phyloP scores from a whole-genome alignment of 139 green algal genomes.

The Parachlorella kessleri region DNA sequence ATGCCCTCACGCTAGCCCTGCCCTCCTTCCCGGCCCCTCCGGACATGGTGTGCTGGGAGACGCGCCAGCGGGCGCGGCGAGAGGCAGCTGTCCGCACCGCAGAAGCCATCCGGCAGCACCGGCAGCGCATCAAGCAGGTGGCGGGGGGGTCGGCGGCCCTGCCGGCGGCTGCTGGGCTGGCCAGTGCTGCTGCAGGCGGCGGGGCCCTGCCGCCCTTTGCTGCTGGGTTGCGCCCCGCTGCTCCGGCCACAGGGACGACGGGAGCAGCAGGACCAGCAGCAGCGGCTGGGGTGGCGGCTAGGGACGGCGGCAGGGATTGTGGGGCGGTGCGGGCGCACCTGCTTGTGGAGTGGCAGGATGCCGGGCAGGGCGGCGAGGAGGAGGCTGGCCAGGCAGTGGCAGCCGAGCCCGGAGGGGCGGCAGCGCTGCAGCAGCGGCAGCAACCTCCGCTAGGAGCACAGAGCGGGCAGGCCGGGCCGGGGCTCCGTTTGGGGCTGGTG shows the following conservation, averaged over 20 bases:
- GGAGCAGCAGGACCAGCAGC: no score
- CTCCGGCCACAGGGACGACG: no score
- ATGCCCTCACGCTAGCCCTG: slow-evolving; percentile 13
- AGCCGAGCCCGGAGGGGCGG: neutral
- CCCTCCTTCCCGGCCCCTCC: slow-evolving; percentile 12
- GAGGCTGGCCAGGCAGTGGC: no score
- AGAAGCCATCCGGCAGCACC: neutral
- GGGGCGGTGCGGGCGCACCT: neutral
- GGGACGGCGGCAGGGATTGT: neutral
- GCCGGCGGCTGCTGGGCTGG: no score
- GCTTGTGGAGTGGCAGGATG: neutral
- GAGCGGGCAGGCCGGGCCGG: neutral
- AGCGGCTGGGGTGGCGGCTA: no score
- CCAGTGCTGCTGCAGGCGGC: no score
- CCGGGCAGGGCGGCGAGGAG: no score
- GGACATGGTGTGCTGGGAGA: slow-evolving; percentile 9
- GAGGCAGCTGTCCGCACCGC: neutral
- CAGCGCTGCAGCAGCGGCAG: neutral
- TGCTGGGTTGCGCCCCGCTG: no score
- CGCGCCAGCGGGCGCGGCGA: neutral
- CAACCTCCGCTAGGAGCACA: neutral
- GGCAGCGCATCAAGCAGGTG: neutral
- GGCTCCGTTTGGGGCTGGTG: neutral
- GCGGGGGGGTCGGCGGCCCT: no score
- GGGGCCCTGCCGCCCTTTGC: no score